Percentiles rank a stretch among this genome's conserved stretches.
Conservation (phyloP, 1,284 basidiomycete genomes). For the Cryptococcus floricola region DNA sequence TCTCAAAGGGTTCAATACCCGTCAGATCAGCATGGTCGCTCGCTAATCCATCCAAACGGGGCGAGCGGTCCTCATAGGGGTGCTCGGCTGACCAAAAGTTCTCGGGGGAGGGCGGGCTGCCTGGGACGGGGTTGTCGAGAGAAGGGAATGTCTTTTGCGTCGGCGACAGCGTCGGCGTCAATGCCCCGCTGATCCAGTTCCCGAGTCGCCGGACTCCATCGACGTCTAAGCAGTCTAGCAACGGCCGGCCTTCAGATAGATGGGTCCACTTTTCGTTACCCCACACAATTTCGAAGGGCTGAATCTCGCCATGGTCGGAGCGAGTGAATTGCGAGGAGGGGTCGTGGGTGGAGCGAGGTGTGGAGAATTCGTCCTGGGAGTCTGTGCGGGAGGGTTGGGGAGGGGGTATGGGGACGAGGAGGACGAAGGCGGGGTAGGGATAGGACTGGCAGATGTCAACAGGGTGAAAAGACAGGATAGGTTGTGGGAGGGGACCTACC, state of each 20-base stretch:
- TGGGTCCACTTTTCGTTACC: constrained; percentile 31
- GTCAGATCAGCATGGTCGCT: not conserved
- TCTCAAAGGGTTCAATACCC: not conserved
- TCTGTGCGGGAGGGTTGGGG: constrained; percentile 2
- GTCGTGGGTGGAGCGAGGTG: constrained; percentile 5
- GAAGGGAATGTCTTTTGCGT: not conserved
- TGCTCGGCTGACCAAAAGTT: not conserved
- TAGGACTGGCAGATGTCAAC: constrained; percentile 21
- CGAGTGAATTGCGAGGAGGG: constrained; percentile 18
- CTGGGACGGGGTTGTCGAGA: no score
- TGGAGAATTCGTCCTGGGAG: constrained; percentile 10
- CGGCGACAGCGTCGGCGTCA: not conserved
- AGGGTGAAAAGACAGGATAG: not conserved
- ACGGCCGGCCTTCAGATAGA: constrained; percentile 15
- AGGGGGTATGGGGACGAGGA: constrained; percentile 30
- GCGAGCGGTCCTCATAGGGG: constrained; percentile 1
- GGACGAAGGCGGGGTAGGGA: constrained; percentile 41
- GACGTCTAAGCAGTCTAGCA: constrained; percentile 33
- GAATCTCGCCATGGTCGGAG: constrained; percentile 12
- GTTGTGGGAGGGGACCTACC: constrained; percentile 15
- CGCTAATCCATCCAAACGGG: not conserved
- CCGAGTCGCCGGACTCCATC: constrained; percentile 29
- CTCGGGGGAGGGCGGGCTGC: not conserved
- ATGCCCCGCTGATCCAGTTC: constrained; percentile 32
- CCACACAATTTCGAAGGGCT: constrained; percentile 34